Conservation (phyloP, 306 rosid species). For the Purshia tridentata region DNA sequence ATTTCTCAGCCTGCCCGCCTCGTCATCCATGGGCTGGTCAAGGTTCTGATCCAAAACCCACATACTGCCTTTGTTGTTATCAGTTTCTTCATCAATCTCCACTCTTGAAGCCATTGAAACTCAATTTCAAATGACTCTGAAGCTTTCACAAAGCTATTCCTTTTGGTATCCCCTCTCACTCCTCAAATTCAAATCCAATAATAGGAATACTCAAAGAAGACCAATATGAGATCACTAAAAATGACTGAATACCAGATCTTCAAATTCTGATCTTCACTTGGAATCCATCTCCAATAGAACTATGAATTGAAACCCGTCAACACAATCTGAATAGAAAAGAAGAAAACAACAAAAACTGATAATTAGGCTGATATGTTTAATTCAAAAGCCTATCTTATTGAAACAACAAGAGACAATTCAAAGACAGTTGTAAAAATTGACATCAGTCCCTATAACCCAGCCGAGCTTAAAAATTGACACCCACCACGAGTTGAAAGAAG, state of each 20-base stretch:
- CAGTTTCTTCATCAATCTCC: slow-evolving; percentile 53
- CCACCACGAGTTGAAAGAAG: slow-evolving; percentile 21
- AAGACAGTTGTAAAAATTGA: slow-evolving; percentile 20
- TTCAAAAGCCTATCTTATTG: background rate
- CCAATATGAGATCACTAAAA: slow-evolving; percentile 20
- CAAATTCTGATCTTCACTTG: slow-evolving; percentile 38
- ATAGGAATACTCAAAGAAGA: slow-evolving; percentile 1
- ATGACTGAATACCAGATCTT: slow-evolving; percentile 26
- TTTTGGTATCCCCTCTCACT: slow-evolving; percentile 21
- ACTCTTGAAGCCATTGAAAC: slow-evolving; percentile 58
- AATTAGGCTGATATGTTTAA: background rate
- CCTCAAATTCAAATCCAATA: slow-evolving; percentile 22
- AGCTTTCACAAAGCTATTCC: slow-evolving; percentile 24
- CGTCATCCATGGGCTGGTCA: slow-evolving; percentile 95
- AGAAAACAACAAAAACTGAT: background rate
- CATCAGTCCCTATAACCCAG: slow-evolving; percentile 14
- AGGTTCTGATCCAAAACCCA: slow-evolving; percentile 93
- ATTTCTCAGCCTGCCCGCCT: slow-evolving; percentile 79
- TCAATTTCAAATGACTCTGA: slow-evolving; percentile 29
- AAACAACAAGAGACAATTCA: slow-evolving; percentile 14
- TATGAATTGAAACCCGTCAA: slow-evolving; percentile 26
- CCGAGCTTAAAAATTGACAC: background rate
- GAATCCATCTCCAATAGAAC: slow-evolving; percentile 30
- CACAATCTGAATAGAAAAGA: slow-evolving; percentile 30
- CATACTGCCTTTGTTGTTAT: slow-evolving; percentile 62